Evolutionary conservation across 2,329 filamentous ascomycete genomes (phyloP), one percentile per base, ranked within the genome.

Genomic region (Alternaria sp.): DNA sequence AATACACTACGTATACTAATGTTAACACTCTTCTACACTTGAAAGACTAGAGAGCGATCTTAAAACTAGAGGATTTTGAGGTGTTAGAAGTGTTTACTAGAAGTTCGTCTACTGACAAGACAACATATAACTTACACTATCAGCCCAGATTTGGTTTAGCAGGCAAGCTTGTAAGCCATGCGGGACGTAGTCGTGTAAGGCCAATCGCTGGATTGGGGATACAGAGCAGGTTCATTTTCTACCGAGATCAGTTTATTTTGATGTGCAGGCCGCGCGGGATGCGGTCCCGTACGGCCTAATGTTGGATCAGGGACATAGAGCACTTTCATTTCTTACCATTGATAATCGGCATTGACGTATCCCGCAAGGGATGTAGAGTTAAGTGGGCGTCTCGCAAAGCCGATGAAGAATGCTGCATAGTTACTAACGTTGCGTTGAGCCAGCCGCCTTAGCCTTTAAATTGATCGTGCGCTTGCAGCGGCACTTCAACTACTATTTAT

Each of bases 141-240:
- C 7, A 41, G 38, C 38, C 38, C 1, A 12, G 3, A 41, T 41
- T 41, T 14, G 7, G 18, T 41, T 41, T 41, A 41, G 38, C 4
- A 41, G 38, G 18, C 9, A 49, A 49, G 46, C 18, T 9, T 49
- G 30, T 16, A 49, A 36, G 18, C 47, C 18, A 32, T 49, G 20
- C 32, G 20, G 47, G 32, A 49, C 38, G 28, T 26, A 49, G 46
- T 49, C 30, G 46, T 49, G n/a, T 49, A 49, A 36, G 46, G 46
- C 46, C 4, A n/a, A 38, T 49, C 1, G 20, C 3, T 20, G 20
- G 20, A 20, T 49, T 7, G 26, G 46, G 30, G 46, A 49, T 38
- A 34, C 18, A 49, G 32, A 18, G 18, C 18, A 41, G 9, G 1
- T 41, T 14, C 9, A 12, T 22, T 41, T 41, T 41, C 38, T 41